Evolutionary conservation across 768 basidiomycete genomes (phyloP).

Genomic region (Trametopsis cervina): DNA sequence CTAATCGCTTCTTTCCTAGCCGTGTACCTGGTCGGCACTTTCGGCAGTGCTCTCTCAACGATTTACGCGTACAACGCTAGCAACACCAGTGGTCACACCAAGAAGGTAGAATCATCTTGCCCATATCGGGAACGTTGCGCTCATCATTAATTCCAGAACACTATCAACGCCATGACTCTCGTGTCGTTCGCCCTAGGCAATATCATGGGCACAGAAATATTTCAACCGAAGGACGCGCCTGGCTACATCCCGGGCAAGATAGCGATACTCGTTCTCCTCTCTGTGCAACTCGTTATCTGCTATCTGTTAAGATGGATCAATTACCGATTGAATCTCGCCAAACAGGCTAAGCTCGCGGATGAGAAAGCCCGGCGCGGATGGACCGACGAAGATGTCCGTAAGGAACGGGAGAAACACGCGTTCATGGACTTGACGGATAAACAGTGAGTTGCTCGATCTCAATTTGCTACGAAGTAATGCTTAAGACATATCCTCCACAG

Average conservation of each 20-base stretch:
- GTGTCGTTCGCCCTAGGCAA: slow-evolving; percentile 51
- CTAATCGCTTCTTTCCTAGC: slow-evolving; percentile 30
- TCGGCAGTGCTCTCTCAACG: slow-evolving; percentile 50
- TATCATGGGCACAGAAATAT: slow-evolving; percentile 57
- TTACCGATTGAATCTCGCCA: slow-evolving; percentile 43
- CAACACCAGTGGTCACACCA: slow-evolving; percentile 59
- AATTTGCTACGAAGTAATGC: no score
- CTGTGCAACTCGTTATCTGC: slow-evolving; percentile 42
- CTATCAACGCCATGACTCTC: slow-evolving; percentile 55
- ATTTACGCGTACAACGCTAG: slow-evolving; percentile 61
- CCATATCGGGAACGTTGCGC: no score
- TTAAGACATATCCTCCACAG: slow-evolving; percentile 19
- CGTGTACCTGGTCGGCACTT: slow-evolving; percentile 45
- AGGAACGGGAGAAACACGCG: slow-evolving; percentile 52
- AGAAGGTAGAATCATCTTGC: no score
- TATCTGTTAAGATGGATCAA: slow-evolving; percentile 49
- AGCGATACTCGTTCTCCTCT: slow-evolving; percentile 54
- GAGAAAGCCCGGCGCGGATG: slow-evolving; percentile 43
- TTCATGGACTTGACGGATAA: slow-evolving; percentile 61
- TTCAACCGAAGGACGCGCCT: slow-evolving; percentile 55
- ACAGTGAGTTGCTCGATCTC: slow-evolving; percentile 43
- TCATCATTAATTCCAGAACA: no score
- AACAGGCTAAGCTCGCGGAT: slow-evolving; percentile 32
- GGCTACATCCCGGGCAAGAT: slow-evolving; percentile 62
- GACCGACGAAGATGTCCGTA: slow-evolving; percentile 50